Percentiles rank a stretch among this genome's conserved stretches.
These are phyloP conservation scores for Amniculicola lignicola DNA, from an alignment of 495 filamentous ascomycete species.

Conservation along the genomic window DNA sequence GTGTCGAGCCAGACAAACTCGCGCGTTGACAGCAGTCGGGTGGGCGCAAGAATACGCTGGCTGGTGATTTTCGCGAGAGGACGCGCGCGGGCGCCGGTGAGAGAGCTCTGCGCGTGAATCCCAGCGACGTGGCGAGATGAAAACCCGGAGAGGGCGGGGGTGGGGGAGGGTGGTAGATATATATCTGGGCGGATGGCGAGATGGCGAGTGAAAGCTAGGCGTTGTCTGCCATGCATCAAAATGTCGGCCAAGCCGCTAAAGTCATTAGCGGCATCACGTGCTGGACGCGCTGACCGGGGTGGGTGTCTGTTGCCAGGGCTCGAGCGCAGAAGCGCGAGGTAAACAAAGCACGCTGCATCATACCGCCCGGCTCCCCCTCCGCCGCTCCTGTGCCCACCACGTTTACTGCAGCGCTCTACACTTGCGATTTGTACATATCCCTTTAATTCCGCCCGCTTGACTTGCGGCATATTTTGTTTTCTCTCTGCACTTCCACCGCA, in stretches of 20 bases:
- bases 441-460: no score
- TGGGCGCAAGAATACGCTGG: no score
- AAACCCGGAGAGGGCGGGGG: neutral
- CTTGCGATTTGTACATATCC: no score
- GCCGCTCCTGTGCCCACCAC: no score
- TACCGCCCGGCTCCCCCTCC: no score
- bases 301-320: conserved; percentile 5
- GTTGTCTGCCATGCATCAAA: neutral
- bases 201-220: neutral
- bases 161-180: neutral
- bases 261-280: neutral
- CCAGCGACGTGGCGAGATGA: no score
- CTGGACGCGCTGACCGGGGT: neutral
- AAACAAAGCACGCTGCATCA: conserved; percentile 26
- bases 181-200: neutral
- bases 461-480: no score
- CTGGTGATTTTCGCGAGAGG: no score
- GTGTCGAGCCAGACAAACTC: neutral
- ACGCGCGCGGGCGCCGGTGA: neutral
- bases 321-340: conserved; percentile 1
- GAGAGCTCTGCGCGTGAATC: no score
- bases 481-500: neutral
- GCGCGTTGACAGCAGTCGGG: no score
- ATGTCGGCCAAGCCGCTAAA: neutral
- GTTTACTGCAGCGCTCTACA: no score